Percentiles rank a stretch among this genome's conserved stretches.
Evolutionary conservation across 2,329 filamentous ascomycete species (phyloP).

Genomic region (Pseudofabraea citricarpa): DNA sequence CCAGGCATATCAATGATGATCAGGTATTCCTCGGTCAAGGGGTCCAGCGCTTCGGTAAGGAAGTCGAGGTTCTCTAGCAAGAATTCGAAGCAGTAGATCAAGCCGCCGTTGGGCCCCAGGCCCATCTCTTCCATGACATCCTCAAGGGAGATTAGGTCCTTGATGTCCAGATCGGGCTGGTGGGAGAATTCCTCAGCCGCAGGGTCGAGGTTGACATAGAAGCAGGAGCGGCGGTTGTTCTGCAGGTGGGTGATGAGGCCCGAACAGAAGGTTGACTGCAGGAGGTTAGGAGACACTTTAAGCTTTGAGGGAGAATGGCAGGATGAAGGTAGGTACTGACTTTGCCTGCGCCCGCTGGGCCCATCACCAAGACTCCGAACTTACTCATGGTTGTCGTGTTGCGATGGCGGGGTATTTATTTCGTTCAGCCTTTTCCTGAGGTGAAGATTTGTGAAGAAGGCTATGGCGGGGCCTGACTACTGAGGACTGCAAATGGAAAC

Average conservation of each 20-base stretch:
- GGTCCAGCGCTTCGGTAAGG: constrained; percentile 77
- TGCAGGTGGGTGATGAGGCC: constrained; percentile 89
- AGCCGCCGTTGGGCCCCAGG: constrained; percentile 83
- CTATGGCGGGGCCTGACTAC: neutral
- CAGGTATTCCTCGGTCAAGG: constrained; percentile 87
- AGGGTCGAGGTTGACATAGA: constrained; percentile 98
- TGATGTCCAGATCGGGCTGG: constrained; percentile 89
- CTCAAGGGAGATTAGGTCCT: constrained; percentile 86
- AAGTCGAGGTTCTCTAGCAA: constrained; percentile 93
- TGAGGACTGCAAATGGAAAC: no score
- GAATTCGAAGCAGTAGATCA: constrained; percentile 97
- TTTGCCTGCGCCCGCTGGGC: constrained; percentile 92
- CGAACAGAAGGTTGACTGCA: constrained; percentile 85
- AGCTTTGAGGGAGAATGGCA: constrained; percentile 1
- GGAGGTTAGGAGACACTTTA: constrained; percentile 1
- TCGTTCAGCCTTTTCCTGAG: neutral
- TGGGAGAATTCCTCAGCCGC: constrained; percentile 92
- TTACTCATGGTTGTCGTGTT: constrained; percentile 66
- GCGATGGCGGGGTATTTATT: neutral
- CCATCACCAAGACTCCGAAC: constrained; percentile 93
- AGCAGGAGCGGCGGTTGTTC: constrained; percentile 86
- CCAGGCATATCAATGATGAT: constrained; percentile 99
- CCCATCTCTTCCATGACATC: constrained; percentile 96
- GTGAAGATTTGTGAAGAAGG: neutral
- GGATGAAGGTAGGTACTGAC: constrained; percentile 42